Conservation (phyloP, 805 yeast genomes). For the Yarrowia yakushimensis region DNA sequence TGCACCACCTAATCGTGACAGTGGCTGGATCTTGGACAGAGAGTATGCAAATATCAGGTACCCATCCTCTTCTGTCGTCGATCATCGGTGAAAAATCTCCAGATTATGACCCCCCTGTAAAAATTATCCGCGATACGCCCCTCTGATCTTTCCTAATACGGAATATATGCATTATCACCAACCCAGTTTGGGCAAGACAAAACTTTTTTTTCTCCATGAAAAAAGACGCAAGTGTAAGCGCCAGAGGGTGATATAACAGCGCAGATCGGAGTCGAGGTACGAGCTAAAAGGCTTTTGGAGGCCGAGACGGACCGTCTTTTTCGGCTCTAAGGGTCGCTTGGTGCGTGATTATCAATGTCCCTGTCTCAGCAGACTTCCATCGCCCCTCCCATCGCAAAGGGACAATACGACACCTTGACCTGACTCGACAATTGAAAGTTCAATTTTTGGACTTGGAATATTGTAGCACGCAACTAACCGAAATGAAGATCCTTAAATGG, state of each 20-base stretch:
- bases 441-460: no score
- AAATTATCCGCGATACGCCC: background rate
- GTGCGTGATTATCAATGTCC: background rate
- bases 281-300: background rate
- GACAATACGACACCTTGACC: background rate
- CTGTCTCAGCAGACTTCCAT: background rate
- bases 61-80: background rate
- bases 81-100: background rate
- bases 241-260: background rate
- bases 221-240: conserved; percentile 4
- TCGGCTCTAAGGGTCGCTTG: background rate
- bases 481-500: background rate
- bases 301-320: background rate
- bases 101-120: background rate
- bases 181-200: background rate
- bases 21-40: background rate
- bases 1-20: no score
- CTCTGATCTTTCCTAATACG: conserved; percentile 2
- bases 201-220: background rate
- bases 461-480: background rate
- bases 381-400: no score
- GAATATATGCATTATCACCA: background rate
- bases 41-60: background rate
- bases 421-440: no score
- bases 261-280: background rate